A percentile compares a stretch with the other conserved stretches of the same genome.
These are phyloP conservation scores for Hortiboletus flavorubellus DNA, from an alignment of 768 basidiomycete genomes.

Conservation along the genomic window DNA sequence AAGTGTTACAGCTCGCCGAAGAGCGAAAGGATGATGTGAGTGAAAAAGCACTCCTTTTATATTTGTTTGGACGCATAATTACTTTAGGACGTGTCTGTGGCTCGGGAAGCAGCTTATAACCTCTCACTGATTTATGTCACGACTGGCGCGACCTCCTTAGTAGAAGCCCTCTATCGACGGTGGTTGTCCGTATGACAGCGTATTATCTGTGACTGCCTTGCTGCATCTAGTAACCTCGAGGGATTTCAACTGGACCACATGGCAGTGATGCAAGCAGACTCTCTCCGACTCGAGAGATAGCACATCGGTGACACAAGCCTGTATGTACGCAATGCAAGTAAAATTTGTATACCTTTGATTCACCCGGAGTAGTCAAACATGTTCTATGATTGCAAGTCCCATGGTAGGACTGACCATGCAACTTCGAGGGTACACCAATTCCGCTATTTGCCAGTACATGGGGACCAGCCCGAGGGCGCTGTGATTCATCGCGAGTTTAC, in stretches of 20 bases:
- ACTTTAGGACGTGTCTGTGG: slow-evolving; percentile 8
- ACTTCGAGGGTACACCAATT: too few species aligned
- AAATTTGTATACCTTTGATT: too few species aligned
- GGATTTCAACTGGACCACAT: background rate
- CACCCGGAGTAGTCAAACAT: too few species aligned
- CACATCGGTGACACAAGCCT: too few species aligned
- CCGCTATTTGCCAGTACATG: too few species aligned
- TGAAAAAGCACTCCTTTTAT: background rate
- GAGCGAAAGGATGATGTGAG: slow-evolving; percentile 10
- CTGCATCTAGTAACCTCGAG: background rate
- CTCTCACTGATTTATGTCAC: slow-evolving; percentile 77
- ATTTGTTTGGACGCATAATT: background rate
- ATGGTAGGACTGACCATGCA: too few species aligned
- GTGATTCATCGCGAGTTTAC: too few species aligned
- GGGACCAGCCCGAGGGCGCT: too few species aligned
- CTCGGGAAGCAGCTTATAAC: slow-evolving; percentile 40
- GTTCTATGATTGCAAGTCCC: too few species aligned
- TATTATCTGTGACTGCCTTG: background rate
- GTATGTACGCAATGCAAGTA: too few species aligned
- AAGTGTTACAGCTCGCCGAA: slow-evolving; percentile 63
- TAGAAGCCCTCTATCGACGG: slow-evolving; percentile 63
- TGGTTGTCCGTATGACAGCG: slow-evolving; percentile 73
- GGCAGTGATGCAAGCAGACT: too few species aligned
- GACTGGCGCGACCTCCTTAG: slow-evolving; percentile 71
- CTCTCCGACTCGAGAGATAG: too few species aligned